Percentiles rank a stretch among this genome's conserved stretches.
Evolutionary conservation across 2,329 filamentous ascomycete species (phyloP).

Genomic region (Paraconiothyrium sp.): DNA sequence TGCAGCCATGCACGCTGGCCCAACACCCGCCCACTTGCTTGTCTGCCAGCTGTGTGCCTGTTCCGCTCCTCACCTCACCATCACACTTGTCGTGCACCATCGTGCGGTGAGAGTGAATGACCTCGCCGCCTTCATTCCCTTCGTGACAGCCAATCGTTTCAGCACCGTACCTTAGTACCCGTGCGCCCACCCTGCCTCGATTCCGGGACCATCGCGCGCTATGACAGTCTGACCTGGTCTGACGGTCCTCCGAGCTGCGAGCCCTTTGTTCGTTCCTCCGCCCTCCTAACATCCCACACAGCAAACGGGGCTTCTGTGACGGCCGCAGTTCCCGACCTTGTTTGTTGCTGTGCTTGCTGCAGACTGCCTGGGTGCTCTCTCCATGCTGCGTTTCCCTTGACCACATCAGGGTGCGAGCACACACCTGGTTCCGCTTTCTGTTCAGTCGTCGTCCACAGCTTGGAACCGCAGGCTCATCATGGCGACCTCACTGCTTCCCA

Average conservation of each 20-base stretch:
- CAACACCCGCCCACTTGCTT: constrained; percentile 35
- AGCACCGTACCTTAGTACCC: constrained; percentile 48
- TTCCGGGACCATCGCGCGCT: constrained; percentile 50
- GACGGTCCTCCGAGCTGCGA: constrained; percentile 44
- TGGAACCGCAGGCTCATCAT: constrained; percentile 33
- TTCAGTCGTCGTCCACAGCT: constrained; percentile 10
- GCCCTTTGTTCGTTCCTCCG: constrained; percentile 44
- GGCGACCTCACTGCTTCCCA: constrained; percentile 39
- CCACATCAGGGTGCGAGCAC: constrained; percentile 47
- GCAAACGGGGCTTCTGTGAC: constrained; percentile 37
- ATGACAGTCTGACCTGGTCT: constrained; percentile 53
- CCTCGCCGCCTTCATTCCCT: constrained; percentile 38
- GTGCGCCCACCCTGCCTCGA: constrained; percentile 47
- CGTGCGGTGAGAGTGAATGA: constrained; percentile 14
- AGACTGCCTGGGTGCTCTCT: constrained; percentile 50
- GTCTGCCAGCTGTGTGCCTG: constrained; percentile 15
- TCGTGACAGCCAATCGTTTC: constrained; percentile 53
- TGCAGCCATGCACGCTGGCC: constrained; percentile 42
- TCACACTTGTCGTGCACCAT: not conserved
- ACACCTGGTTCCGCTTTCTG: constrained; percentile 39
- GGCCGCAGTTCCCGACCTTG: constrained; percentile 34
- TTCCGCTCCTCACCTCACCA: constrained; percentile 9
- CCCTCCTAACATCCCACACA: constrained; percentile 29
- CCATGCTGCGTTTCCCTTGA: constrained; percentile 51
- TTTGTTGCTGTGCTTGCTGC: constrained; percentile 35